phyloP scores from a whole-genome alignment of 1,284 basidiomycete species.

The Inonotus obliquus region DNA sequence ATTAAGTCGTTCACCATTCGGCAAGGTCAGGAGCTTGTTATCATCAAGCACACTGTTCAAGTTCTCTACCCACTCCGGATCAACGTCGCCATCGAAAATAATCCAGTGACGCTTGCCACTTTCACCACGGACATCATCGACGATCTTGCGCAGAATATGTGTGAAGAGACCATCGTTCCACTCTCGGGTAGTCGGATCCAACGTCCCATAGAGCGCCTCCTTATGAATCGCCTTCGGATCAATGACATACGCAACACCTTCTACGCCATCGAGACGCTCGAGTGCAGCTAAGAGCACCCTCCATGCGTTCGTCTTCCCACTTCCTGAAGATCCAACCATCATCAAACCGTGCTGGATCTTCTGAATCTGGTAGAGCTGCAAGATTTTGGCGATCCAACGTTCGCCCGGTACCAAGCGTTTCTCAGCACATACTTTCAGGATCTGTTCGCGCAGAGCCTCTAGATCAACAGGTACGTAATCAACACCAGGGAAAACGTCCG shows the following conservation, averaged over 20 bases:
- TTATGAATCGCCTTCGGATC: slow-evolving; percentile 99
- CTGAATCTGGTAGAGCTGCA: slow-evolving; percentile 98
- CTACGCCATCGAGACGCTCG: slow-evolving; percentile 86
- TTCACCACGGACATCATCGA: slow-evolving; percentile 98
- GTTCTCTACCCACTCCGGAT: slow-evolving; percentile 99
- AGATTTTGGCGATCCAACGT: slow-evolving; percentile 91
- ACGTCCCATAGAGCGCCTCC: slow-evolving; percentile 94
- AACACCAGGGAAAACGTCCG: slow-evolving; percentile 97
- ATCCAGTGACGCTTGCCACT: slow-evolving; percentile 98
- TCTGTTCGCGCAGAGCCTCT: slow-evolving; percentile 79
- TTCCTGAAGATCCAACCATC: slow-evolving; percentile 99
- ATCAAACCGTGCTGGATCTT: slow-evolving; percentile 99
- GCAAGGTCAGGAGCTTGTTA: slow-evolving; percentile 96
- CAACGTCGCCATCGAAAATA: slow-evolving; percentile 98
- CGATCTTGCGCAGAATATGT: slow-evolving; percentile 94
- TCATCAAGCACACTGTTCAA: slow-evolving; percentile 99
- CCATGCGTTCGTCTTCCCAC: slow-evolving; percentile 98
- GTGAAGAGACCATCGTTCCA: slow-evolving; percentile 99
- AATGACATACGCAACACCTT: slow-evolving; percentile 95
- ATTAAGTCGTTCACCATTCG: slow-evolving; percentile 97
- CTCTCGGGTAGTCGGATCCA: slow-evolving; percentile 96
- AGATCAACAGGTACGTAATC: slow-evolving; percentile 89
- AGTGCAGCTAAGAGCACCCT: slow-evolving; percentile 88
- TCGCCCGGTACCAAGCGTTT: slow-evolving; percentile 82
- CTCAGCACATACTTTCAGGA: slow-evolving; percentile 84